Conservation (phyloP, 495 filamentous ascomycete species). For the Penicillium antarcticum region DNA sequence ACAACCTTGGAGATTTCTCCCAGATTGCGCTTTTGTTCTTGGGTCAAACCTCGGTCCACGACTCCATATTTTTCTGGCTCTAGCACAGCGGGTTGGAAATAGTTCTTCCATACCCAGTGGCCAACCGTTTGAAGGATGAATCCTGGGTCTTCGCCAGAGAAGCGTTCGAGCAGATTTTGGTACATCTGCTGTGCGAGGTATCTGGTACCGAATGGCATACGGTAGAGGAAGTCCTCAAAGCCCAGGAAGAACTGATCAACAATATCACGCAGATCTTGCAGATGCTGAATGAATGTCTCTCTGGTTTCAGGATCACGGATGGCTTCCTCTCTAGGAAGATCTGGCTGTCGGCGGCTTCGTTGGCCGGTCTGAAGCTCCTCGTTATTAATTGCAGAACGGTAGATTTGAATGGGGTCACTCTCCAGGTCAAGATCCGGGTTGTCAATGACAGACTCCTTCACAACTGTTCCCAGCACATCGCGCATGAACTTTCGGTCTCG, state of each 20-base stretch:
- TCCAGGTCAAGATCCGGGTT: slow-evolving; percentile 89
- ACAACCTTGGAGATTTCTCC: slow-evolving; percentile 89
- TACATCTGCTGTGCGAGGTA: slow-evolving; percentile 88
- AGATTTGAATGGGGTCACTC: slow-evolving; percentile 97
- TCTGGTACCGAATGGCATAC: slow-evolving; percentile 90
- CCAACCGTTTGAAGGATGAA: slow-evolving; percentile 79
- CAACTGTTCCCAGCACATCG: slow-evolving; percentile 75
- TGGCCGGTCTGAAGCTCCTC: slow-evolving; percentile 91
- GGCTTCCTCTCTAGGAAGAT: slow-evolving; percentile 84
- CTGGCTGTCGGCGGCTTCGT: slow-evolving; percentile 70
- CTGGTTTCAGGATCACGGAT: slow-evolving; percentile 92
- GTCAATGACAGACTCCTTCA: slow-evolving; percentile 85
- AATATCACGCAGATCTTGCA: slow-evolving; percentile 90
- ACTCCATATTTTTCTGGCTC: slow-evolving; percentile 89
- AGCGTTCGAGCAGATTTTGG: slow-evolving; percentile 68
- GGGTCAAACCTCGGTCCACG: slow-evolving; percentile 79
- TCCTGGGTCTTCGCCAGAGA: slow-evolving; percentile 73
- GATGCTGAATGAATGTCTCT: slow-evolving; percentile 84
- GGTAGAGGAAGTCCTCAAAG: slow-evolving; percentile 77
- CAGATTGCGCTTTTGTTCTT: slow-evolving; percentile 90
- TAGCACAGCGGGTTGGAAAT: slow-evolving; percentile 82
- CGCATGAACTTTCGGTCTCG: slow-evolving; percentile 89
- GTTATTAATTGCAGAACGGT: slow-evolving; percentile 89
- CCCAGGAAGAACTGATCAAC: slow-evolving; percentile 80
- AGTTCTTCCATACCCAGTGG: slow-evolving; percentile 90